Base-by-base conservation (phyloP, 2,329 filamentous ascomycete genomes). In the Verruconis gallopava region DNA sequence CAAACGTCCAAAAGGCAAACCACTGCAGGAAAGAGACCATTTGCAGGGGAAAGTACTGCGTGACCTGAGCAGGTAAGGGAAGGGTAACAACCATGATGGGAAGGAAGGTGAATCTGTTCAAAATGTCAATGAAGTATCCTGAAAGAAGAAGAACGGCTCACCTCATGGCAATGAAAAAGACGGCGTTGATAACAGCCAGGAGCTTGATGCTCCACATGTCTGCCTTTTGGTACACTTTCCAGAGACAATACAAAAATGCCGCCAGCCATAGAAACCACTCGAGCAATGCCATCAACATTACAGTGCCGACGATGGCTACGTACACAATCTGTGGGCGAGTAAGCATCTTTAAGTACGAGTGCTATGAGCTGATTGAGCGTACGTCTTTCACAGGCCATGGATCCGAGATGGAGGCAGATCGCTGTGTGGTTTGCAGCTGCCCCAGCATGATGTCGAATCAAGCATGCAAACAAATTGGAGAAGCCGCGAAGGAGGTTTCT, bases 1-100 rank as follows among this genome's bases (percentile, higher is more conserved):
- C 81, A 51, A 96, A 96, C 20, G 81, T 79, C 79, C 85, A 95
- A 60, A 96, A 96, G 3, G 86, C 88, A 55, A 96, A 94, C 82
- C 85, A 93, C 57, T 95, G 88, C 12, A 96, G 70, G 37, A 82
- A 70, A 2, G 58, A 61, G 32, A 91, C 81, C 68, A 91, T 74
- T 1, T 60, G 42, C 2, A 58, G 43, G 0, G 89, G 88, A 63
- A 89, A 93, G 51, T 82, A 72, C 46, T 73, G 68, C 5, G 79
- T 79, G 36, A 95, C 68, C 45, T 76, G 71, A 15, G 69, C 62
- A 1, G 89, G 89, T 2, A 96, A 68, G 1, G 89, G 89, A 3
- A 96, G 68, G 0, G 88, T 96, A 37, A 94, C 85, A 17, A 95
- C 62, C 86, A 96, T 94, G 49, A 95, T 82, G 0, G 89, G 89